phyloP scores from a whole-genome alignment of 2,329 filamentous ascomycete species.

The Meredithiella fracta region DNA sequence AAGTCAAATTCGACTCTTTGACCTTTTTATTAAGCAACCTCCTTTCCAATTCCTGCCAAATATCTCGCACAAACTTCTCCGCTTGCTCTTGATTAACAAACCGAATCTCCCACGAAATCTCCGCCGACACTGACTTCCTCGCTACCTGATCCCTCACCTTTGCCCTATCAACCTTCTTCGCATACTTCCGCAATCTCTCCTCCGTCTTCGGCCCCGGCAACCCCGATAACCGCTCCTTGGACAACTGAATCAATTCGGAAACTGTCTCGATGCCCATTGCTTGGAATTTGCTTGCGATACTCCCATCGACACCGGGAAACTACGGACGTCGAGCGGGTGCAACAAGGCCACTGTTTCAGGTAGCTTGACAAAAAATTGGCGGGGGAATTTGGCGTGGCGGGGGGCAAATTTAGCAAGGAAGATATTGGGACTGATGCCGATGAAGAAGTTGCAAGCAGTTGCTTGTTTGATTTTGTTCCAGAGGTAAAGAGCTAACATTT shows the following conservation, averaged over 20 bases:
- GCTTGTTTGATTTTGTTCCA: conserved; percentile 53
- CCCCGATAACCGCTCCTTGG: conserved; percentile 58
- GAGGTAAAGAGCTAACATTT: conserved; percentile 46
- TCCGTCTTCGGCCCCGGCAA: conserved; percentile 82
- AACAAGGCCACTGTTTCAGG: conserved; percentile 65
- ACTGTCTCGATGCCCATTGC: conserved; percentile 71
- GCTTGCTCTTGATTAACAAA: conserved; percentile 87
- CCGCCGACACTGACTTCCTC: conserved; percentile 88
- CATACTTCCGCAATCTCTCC: conserved; percentile 77
- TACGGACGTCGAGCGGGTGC: conserved; percentile 58
- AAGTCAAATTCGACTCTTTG: conserved; percentile 71
- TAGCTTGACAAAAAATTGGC: conserved; percentile 75
- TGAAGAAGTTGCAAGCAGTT: conserved; percentile 76
- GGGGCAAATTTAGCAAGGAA: conserved; percentile 81
- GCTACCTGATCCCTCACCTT: conserved; percentile 76
- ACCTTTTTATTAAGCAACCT: conserved; percentile 69
- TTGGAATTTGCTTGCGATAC: conserved; percentile 73
- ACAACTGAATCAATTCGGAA: conserved; percentile 61
- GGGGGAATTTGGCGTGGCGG: conserved; percentile 82
- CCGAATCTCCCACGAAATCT: conserved; percentile 95
- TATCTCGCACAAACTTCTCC: conserved; percentile 73
- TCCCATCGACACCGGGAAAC: conserved; percentile 81
- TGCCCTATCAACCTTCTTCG: conserved; percentile 67
- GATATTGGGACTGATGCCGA: conserved; percentile 85
- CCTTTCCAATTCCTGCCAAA: conserved; percentile 71